Evolutionary conservation across 2,329 filamentous ascomycete genomes (phyloP).

Genomic region (Alternaria gansuensis): DNA sequence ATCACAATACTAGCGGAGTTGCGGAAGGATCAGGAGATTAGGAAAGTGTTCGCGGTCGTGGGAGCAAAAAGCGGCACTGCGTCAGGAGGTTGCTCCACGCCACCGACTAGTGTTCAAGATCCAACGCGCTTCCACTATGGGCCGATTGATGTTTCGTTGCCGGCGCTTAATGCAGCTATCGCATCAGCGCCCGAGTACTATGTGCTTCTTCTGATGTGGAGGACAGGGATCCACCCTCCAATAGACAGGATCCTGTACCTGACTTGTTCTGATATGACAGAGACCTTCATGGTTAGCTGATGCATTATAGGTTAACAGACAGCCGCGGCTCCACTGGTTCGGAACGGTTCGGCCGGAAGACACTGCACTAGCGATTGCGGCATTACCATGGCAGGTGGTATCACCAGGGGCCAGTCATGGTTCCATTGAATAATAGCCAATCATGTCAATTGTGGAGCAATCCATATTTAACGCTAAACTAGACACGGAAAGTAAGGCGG

Average conservation of each 20-base stretch:
- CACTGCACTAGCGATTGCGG: not conserved
- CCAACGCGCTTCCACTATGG: constrained; percentile 2
- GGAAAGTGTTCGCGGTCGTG: not conserved
- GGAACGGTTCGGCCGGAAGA: not conserved
- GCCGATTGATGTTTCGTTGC: not conserved
- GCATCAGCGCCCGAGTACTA: not conserved
- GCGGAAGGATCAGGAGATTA: constrained; percentile 4
- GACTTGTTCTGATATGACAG: constrained; percentile 3
- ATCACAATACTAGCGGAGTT: not conserved
- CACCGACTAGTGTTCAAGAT: not conserved
- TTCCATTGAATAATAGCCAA: no score
- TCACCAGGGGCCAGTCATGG: no score
- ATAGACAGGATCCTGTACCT: constrained; percentile 1
- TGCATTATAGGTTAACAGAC: constrained; percentile 4
- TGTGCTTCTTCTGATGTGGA: constrained; percentile 5
- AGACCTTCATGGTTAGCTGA: not conserved
- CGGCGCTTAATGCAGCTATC: constrained; percentile 1
- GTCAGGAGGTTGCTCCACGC: constrained; percentile 8
- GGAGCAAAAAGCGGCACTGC: constrained; percentile 1
- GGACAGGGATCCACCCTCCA: not conserved
- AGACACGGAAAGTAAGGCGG: no score
- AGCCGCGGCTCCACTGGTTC: constrained; percentile 2
- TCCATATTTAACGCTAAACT: no score
- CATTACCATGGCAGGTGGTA: no score
- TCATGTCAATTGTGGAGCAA: no score